Conservation (phyloP, 1,284 basidiomycete species). For the Hemileia vastatrix region DNA sequence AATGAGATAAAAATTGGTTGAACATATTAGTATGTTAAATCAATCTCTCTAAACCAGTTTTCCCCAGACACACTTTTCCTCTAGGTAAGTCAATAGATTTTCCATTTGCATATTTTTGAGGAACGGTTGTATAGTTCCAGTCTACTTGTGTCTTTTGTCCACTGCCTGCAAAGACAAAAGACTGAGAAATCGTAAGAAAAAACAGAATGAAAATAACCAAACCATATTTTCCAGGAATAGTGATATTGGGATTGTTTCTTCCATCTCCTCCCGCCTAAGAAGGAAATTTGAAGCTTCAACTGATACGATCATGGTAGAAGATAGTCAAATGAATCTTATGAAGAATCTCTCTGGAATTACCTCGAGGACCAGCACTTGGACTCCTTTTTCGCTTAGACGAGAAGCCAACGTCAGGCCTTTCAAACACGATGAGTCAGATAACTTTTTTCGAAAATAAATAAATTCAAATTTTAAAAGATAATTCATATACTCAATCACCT, state of each 20-base stretch:
- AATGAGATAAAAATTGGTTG: background rate
- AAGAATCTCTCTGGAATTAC: background rate
- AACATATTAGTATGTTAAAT: background rate
- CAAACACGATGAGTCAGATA: background rate
- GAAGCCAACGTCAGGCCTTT: constrained; percentile 11
- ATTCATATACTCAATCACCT: background rate
- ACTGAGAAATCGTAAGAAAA: background rate
- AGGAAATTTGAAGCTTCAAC: background rate
- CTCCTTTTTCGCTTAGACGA: constrained; percentile 6
- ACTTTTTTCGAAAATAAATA: background rate
- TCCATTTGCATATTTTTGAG: constrained; percentile 3
- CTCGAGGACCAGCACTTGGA: constrained; percentile 14
- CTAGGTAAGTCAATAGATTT: constrained; percentile 7
- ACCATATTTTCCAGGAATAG: constrained; percentile 5
- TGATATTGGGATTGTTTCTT: constrained; percentile 3
- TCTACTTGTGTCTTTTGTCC: constrained; percentile 6
- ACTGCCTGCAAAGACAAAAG: background rate
- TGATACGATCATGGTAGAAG: background rate
- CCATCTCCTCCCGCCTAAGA: constrained; percentile 10
- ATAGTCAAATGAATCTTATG: background rate
- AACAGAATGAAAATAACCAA: background rate
- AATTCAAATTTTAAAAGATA: too few relatives aligned
- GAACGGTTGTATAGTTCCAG: constrained; percentile 18
- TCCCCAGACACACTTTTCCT: constrained; percentile 9
- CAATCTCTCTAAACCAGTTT: background rate